A percentile compares a stretch with the other conserved stretches of the same genome.
These are phyloP conservation scores for Aspergillus piperis DNA, from an alignment of 2,329 filamentous ascomycete genomes.

Conservation along the genomic window DNA sequence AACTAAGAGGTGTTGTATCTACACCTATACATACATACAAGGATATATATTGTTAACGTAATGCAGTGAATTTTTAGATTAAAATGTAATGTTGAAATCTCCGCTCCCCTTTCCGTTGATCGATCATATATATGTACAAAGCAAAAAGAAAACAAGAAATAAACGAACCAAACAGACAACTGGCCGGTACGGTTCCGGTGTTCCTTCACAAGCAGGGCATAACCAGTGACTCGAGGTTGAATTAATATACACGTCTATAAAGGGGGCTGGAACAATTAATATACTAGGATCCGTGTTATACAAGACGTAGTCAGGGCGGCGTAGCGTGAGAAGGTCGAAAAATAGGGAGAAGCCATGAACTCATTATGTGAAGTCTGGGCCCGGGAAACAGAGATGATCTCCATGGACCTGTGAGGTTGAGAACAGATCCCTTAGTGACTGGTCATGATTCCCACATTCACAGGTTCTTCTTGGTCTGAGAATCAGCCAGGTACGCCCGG, in stretches of 20 bases:
- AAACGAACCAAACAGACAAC: background rate
- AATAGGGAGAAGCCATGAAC: conserved; percentile 14
- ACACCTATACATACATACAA: background rate
- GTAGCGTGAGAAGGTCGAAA: background rate
- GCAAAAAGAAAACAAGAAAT: background rate
- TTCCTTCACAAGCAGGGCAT: background rate
- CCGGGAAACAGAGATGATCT: background rate
- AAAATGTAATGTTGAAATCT: background rate
- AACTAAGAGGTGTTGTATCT: too few species aligned
- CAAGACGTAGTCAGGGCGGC: conserved; percentile 10
- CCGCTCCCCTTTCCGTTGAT: background rate
- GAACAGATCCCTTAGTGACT: background rate
- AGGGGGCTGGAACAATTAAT: conserved; percentile 8
- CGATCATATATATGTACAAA: conserved; percentile 15
- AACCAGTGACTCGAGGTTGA: background rate
- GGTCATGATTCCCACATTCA: conserved; percentile 22
- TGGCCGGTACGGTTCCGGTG: background rate
- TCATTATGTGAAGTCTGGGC: conserved; percentile 17
- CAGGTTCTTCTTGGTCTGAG: conserved; percentile 39
- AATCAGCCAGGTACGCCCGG: conserved; percentile 42
- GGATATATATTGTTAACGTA: background rate
- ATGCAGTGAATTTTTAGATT: background rate
- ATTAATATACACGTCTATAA: conserved; percentile 12
- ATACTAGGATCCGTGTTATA: conserved; percentile 19
- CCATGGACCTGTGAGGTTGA: background rate